These are phyloP conservation scores for Fusarium miscanthi DNA, from an alignment of 2,329 filamentous ascomycete genomes.

Conservation along the genomic window DNA sequence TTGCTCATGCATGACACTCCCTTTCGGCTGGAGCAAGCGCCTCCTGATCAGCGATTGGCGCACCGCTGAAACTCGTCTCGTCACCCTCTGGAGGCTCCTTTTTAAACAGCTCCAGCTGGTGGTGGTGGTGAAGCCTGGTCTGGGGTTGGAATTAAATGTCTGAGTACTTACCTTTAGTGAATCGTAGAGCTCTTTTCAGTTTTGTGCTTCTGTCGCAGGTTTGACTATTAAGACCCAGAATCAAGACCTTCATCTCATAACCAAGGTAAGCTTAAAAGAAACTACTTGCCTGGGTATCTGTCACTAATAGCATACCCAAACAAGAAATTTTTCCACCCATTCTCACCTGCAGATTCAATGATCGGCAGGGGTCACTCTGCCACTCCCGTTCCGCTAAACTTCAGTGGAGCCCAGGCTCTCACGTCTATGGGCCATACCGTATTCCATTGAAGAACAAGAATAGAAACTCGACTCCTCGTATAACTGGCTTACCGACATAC, in stretches of 20 bases:
- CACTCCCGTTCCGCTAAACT: constrained; percentile 33
- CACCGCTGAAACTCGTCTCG: constrained; percentile 26
- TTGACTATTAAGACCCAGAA: not conserved
- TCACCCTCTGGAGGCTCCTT: constrained; percentile 19
- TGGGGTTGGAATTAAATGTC: constrained; percentile 10
- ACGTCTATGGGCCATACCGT: constrained; percentile 1
- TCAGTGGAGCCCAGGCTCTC: constrained; percentile 1
- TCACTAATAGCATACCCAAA: not conserved
- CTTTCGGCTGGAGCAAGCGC: constrained; percentile 19
- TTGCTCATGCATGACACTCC: constrained; percentile 7
- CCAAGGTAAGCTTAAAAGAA: not conserved
- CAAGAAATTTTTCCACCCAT: not conserved
- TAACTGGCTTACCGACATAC: not conserved
- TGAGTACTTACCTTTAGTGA: not conserved
- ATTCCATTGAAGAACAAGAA: not conserved
- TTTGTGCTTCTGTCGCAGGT: not conserved
- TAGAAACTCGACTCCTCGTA: not conserved
- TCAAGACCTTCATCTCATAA: not conserved
- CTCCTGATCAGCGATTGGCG: constrained; percentile 36
- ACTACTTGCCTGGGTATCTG: not conserved
- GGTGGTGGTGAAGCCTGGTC: not conserved
- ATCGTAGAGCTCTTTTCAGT: not conserved
- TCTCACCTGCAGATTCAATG: constrained; percentile 13
- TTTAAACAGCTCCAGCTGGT: not conserved
- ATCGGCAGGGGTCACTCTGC: constrained; percentile 31